A percentile compares a stretch with the other conserved stretches of the same genome.
Conservation (phyloP, 352 stramenopile species). For the Globisporangium echinulatum region DNA sequence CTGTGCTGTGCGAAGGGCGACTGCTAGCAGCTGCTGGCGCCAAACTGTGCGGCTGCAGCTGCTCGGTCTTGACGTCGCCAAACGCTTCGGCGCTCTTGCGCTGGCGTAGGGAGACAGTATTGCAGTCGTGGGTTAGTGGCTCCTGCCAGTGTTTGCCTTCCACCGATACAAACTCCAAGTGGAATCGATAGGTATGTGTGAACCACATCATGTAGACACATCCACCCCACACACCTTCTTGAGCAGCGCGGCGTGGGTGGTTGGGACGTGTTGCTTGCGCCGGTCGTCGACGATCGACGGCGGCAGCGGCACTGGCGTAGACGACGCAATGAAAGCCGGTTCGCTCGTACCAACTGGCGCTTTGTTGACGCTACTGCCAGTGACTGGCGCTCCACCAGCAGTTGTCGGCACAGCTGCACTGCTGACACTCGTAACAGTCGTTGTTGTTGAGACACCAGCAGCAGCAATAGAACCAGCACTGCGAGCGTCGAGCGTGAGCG, state of each 20-base stretch:
- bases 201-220: too few relatives aligned
- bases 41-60: slow-evolving; percentile 12
- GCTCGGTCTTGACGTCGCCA: slow-evolving; percentile 26
- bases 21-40: slow-evolving; percentile 11
- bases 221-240: slow-evolving; percentile 20
- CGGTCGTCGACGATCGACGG: slow-evolving; percentile 20
- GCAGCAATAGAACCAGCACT: too few relatives aligned
- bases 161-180: too few relatives aligned
- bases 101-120: background rate
- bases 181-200: too few relatives aligned
- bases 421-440: background rate
- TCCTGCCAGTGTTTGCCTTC: too few relatives aligned
- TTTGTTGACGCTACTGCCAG: background rate
- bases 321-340: too few relatives aligned
- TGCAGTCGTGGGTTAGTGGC: too few relatives aligned
- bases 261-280: slow-evolving; percentile 14
- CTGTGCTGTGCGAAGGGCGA: slow-evolving; percentile 13
- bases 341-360: too few relatives aligned
- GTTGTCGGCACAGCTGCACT: slow-evolving; percentile 1
- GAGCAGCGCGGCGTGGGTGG: slow-evolving; percentile 18
- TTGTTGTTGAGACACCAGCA: too few relatives aligned
- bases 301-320: slow-evolving; percentile 1
- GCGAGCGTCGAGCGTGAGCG: slow-evolving; percentile 31
- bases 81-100: slow-evolving; percentile 52
- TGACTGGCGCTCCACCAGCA: slow-evolving; percentile 1